A percentile compares a stretch with the other conserved stretches of the same genome.
These are phyloP conservation scores for Ustilago sp. DNA, from an alignment of 1,284 basidiomycete genomes.

Conservation along the genomic window DNA sequence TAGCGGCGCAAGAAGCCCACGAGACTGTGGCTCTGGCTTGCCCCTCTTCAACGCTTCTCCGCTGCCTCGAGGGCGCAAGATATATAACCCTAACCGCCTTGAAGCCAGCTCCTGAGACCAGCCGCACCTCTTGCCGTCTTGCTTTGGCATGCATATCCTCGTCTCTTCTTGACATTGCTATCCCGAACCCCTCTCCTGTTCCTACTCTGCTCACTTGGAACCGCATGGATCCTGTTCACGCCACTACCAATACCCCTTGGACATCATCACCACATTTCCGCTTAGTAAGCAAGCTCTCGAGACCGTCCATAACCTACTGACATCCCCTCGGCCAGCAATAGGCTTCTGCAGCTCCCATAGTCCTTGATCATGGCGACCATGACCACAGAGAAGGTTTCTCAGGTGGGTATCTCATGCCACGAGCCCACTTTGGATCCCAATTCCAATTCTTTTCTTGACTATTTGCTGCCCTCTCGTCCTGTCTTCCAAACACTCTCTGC, in stretches of 20 bases:
- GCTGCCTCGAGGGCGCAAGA: not conserved
- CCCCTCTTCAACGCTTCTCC: not conserved
- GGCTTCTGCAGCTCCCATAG: not conserved
- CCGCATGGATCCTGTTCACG: no score
- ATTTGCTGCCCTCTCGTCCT: not conserved
- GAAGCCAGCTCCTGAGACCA: not conserved
- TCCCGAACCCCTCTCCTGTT: not conserved
- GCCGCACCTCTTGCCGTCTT: not conserved
- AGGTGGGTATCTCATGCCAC: conserved; percentile 13
- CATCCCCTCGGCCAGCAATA: no score
- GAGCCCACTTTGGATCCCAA: not conserved
- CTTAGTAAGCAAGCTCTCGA: no score
- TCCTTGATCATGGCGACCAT: conserved; percentile 16
- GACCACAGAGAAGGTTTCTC: conserved; percentile 30
- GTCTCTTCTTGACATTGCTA: not conserved
- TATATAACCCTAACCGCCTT: not conserved
- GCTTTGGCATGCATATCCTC: not conserved
- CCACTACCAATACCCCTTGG: no score
- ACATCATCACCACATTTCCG: no score
- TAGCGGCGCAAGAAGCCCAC: conserved; percentile 3
- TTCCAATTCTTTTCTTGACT: no score
- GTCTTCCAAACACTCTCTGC: not conserved
- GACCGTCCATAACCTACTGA: no score
- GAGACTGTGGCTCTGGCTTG: not conserved
- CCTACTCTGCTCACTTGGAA: not conserved